A percentile compares a stretch with the other conserved stretches of the same genome.
phyloP scores from a whole-genome alignment of 2,329 filamentous ascomycete species.

The Cladosporium sp. region DNA sequence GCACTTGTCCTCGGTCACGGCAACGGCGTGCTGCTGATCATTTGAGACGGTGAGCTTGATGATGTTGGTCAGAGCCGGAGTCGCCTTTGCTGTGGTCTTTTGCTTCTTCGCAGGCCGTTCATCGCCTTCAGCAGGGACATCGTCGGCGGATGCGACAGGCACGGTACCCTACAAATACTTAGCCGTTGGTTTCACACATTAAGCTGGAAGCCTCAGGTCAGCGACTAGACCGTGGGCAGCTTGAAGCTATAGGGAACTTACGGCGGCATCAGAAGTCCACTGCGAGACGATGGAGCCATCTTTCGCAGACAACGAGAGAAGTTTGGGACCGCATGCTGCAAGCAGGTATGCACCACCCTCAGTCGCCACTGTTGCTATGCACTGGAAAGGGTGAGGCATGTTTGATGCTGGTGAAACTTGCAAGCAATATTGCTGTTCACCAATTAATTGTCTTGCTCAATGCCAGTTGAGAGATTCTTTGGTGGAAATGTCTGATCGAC shows the following conservation, averaged over 20 bases:
- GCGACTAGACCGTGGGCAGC: conserved; percentile 21
- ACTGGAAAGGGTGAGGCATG: conserved; percentile 45
- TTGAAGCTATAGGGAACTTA: conserved; percentile 22
- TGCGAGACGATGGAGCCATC: conserved; percentile 60
- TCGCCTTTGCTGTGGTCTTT: conserved; percentile 24
- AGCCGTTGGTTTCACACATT: background rate
- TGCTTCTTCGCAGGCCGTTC: conserved; percentile 35
- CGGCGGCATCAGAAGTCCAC: conserved; percentile 53
- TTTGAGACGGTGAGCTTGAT: conserved; percentile 66
- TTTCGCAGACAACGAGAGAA: conserved; percentile 66
- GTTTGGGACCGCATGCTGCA: conserved; percentile 70
- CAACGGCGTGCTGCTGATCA: conserved; percentile 68
- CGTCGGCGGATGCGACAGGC: conserved; percentile 2
- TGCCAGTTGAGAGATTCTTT: background rate
- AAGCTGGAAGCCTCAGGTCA: conserved; percentile 17
- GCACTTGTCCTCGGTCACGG: conserved; percentile 86
- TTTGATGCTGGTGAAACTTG: background rate
- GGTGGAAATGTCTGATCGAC: background rate
- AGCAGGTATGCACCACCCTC: conserved; percentile 57
- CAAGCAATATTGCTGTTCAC: background rate
- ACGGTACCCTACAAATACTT: conserved; percentile 7
- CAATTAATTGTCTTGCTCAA: background rate
- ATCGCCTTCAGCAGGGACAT: conserved; percentile 16
- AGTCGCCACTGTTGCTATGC: conserved; percentile 33
- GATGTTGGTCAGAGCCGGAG: conserved; percentile 55